Percentiles rank a stretch among this genome's conserved stretches.
Evolutionary conservation across 805 yeast genomes (phyloP).

Genomic region (Zygotorulaspora danielsina): DNA sequence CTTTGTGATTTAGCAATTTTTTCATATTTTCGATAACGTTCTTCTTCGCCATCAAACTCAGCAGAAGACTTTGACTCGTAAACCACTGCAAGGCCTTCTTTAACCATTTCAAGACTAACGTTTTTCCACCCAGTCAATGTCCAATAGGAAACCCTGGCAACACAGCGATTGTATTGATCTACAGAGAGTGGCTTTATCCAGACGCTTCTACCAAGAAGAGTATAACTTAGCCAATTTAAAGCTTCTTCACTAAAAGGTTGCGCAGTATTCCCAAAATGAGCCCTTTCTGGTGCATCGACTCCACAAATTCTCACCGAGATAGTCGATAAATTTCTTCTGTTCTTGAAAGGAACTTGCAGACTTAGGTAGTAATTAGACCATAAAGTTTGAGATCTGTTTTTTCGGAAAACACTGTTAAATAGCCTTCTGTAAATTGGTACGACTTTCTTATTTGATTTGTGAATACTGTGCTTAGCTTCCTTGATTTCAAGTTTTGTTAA

Average conservation of each 20-base stretch:
- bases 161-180: slow-evolving; percentile 89
- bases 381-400: slow-evolving; percentile 10
- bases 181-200: slow-evolving; percentile 72
- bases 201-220: slow-evolving; percentile 61
- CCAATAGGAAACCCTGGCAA: slow-evolving; percentile 64
- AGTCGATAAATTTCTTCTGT: slow-evolving; percentile 43
- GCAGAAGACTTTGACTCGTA: slow-evolving; percentile 80
- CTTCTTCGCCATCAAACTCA: slow-evolving; percentile 79
- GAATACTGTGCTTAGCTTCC: neutral
- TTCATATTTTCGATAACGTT: slow-evolving; percentile 56
- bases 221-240: slow-evolving; percentile 64
- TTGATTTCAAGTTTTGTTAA: slow-evolving; percentile 26
- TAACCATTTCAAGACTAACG: slow-evolving; percentile 83
- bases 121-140: slow-evolving; percentile 63
- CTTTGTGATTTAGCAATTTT: slow-evolving; percentile 49
- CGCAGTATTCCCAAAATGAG: slow-evolving; percentile 91
- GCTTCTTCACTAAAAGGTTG: slow-evolving; percentile 89
- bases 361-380: slow-evolving; percentile 26
- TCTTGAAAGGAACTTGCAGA: slow-evolving; percentile 27
- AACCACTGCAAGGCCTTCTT: slow-evolving; percentile 76
- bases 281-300: slow-evolving; percentile 93
- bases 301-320: slow-evolving; percentile 83
- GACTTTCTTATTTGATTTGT: slow-evolving; percentile 2
- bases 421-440: slow-evolving; percentile 7
- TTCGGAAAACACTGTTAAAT: slow-evolving; percentile 3